Evolutionary conservation across 176 grass and related monocot species (phyloP).

Genomic region (barley (Hordeum vulgare)): DNA sequence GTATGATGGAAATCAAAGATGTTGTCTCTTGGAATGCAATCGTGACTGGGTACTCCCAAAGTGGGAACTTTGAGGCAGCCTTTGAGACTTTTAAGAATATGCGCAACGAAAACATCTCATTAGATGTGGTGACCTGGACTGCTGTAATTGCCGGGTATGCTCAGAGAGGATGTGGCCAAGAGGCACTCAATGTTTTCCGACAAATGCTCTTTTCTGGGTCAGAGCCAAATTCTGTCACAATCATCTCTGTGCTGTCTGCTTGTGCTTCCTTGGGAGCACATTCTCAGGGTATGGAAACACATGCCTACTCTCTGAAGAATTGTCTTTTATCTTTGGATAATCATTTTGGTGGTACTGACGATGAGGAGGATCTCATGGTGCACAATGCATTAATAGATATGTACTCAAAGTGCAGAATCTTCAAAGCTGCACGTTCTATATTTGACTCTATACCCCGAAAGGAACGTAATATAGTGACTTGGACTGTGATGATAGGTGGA

Average conservation of each 20-base stretch:
- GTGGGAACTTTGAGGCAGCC: slow-evolving; percentile 67
- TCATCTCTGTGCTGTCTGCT: slow-evolving; percentile 77
- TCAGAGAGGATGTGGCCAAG: slow-evolving; percentile 57
- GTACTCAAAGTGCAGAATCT: slow-evolving; percentile 86
- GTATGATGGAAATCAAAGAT: slow-evolving; percentile 58
- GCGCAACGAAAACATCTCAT: slow-evolving; percentile 48
- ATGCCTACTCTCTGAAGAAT: slow-evolving; percentile 79
- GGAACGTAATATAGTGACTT: slow-evolving; percentile 69
- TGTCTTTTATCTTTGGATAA: slow-evolving; percentile 38
- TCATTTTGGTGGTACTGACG: slow-evolving; percentile 22
- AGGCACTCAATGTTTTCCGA: slow-evolving; percentile 53
- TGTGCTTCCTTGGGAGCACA: slow-evolving; percentile 73
- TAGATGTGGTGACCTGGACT: slow-evolving; percentile 73
- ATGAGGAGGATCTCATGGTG: slow-evolving; percentile 63
- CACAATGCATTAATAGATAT: slow-evolving; percentile 81
- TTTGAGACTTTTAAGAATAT: slow-evolving; percentile 64
- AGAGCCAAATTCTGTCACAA: slow-evolving; percentile 66
- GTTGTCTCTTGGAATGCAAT: slow-evolving; percentile 72
- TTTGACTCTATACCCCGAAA: slow-evolving; percentile 53
- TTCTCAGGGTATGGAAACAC: slow-evolving; percentile 64
- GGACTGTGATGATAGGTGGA: slow-evolving; percentile 95
- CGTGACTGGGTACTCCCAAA: slow-evolving; percentile 74
- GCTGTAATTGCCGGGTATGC: slow-evolving; percentile 77
- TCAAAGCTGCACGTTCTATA: slow-evolving; percentile 48
- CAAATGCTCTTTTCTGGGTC: slow-evolving; percentile 59